These are phyloP conservation scores for Naegleria fowleri DNA, from an alignment of 208 protist genomes.

Conservation along the genomic window DNA sequence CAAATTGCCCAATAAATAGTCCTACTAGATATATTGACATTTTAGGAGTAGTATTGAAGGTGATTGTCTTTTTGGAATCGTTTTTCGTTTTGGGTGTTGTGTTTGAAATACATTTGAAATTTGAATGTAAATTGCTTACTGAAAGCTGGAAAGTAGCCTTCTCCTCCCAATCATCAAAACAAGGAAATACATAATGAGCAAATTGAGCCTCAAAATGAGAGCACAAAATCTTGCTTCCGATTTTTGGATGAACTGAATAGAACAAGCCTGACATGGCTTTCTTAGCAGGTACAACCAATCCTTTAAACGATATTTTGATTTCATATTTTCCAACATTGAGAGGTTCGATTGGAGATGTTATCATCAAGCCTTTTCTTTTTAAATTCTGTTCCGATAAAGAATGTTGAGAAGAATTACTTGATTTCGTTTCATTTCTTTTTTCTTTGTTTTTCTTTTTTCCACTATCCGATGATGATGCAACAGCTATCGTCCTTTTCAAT, in stretches of 20 bases:
- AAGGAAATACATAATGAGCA: background rate
- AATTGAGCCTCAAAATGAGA: constrained; percentile 15
- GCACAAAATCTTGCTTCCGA: background rate
- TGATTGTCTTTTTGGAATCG: background rate
- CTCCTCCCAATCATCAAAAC: background rate
- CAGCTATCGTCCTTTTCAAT: background rate
- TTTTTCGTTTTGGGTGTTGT: background rate
- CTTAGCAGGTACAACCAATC: background rate
- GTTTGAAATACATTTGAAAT: background rate
- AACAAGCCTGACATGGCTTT: background rate
- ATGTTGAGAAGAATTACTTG: background rate
- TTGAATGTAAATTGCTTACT: background rate
- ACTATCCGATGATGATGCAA: background rate
- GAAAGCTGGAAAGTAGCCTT: background rate
- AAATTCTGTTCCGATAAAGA: background rate
- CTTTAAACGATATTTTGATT: constrained; percentile 18
- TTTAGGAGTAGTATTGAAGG: background rate
- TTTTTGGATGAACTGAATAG: background rate
- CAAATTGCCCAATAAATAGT: constrained; percentile 3
- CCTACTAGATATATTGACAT: background rate
- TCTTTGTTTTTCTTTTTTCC: background rate
- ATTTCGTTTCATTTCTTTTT: background rate
- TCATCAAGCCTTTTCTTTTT: background rate
- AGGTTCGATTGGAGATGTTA: background rate
- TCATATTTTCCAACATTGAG: background rate